Evolutionary conservation across 345 rosid species (phyloP).

Genomic region (Moricandia moricandioides): DNA sequence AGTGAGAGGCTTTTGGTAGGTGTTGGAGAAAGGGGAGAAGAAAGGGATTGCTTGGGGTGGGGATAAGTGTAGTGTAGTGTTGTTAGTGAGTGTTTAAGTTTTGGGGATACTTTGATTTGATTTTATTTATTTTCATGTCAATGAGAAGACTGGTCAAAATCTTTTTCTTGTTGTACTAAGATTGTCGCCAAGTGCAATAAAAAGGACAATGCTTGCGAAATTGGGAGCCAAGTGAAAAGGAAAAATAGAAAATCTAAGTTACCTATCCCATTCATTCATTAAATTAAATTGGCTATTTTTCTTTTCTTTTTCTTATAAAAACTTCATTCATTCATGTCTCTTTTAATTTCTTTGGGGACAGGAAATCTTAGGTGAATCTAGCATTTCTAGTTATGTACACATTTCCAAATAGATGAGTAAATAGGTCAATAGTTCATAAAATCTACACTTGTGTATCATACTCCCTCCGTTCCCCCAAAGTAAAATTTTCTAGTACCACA

Average conservation of each 20-base stretch:
- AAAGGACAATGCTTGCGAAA: slow-evolving; percentile 37
- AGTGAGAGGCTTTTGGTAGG: slow-evolving; percentile 35
- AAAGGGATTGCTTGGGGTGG: slow-evolving; percentile 35
- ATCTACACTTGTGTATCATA: slow-evolving; percentile 6
- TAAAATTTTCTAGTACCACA: too few relatives aligned
- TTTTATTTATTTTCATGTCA: slow-evolving; percentile 20
- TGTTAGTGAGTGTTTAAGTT: slow-evolving; percentile 10
- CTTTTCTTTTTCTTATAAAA: not conserved
- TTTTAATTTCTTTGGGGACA: slow-evolving; percentile 32
- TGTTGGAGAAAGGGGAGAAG: slow-evolving; percentile 44
- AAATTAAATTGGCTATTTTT: slow-evolving; percentile 5
- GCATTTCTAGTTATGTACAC: slow-evolving; percentile 28
- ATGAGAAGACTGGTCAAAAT: slow-evolving; percentile 43
- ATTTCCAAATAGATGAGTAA: slow-evolving; percentile 18
- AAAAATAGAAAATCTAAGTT: slow-evolving; percentile 9
- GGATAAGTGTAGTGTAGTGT: slow-evolving; percentile 32
- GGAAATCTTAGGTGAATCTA: slow-evolving; percentile 39
- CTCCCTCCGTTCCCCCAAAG: too few relatives aligned
- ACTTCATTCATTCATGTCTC: slow-evolving; percentile 27
- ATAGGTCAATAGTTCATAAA: slow-evolving; percentile 27
- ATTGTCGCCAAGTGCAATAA: slow-evolving; percentile 43
- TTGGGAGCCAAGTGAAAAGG: slow-evolving; percentile 33
- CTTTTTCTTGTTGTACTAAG: slow-evolving; percentile 39
- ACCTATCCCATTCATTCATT: slow-evolving; percentile 30
- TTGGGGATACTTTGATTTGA: slow-evolving; percentile 11